Conservation (phyloP, 1,139 yeast genomes). For the Protomyces macrosporus region DNA sequence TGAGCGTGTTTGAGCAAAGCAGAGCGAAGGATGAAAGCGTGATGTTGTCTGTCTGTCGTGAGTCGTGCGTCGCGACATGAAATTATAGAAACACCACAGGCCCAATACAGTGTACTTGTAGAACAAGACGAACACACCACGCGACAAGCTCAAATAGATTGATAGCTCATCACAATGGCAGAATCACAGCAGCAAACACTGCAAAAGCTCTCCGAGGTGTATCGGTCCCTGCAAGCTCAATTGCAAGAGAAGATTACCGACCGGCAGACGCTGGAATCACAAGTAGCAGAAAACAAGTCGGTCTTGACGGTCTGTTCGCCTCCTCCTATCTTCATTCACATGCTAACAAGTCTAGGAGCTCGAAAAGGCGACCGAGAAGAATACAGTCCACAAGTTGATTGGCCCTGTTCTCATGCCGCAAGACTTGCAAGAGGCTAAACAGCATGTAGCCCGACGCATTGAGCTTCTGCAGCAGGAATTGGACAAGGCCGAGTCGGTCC, state of each 20-base stretch:
- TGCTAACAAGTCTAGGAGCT: slow-evolving; percentile 48
- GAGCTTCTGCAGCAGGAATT: slow-evolving; percentile 81
- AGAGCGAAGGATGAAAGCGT: no score
- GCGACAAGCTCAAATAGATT: no score
- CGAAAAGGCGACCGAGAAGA: slow-evolving; percentile 51
- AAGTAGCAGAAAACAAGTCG: slow-evolving; percentile 80
- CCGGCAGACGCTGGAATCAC: slow-evolving; percentile 58
- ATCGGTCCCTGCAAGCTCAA: slow-evolving; percentile 1
- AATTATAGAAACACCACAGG: no score
- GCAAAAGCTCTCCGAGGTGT: slow-evolving; percentile 1
- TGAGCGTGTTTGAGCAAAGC: no score
- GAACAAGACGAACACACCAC: no score
- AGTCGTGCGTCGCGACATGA: no score
- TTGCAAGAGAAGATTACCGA: slow-evolving; percentile 36
- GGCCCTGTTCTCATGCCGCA: slow-evolving; percentile 93
- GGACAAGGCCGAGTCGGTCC: slow-evolving; percentile 3
- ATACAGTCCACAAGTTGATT: slow-evolving; percentile 78
- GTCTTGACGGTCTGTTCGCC: slow-evolving; percentile 50
- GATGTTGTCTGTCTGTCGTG: no score
- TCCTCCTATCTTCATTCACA: background rate
- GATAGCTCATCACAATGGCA: background rate
- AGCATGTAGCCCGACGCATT: slow-evolving; percentile 78
- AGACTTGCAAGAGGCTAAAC: slow-evolving; percentile 70
- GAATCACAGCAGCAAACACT: slow-evolving; percentile 2
- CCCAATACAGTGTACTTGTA: no score